These are phyloP conservation scores for Chaetomium fimeti DNA, from an alignment of 495 filamentous ascomycete species.

Conservation along the genomic window DNA sequence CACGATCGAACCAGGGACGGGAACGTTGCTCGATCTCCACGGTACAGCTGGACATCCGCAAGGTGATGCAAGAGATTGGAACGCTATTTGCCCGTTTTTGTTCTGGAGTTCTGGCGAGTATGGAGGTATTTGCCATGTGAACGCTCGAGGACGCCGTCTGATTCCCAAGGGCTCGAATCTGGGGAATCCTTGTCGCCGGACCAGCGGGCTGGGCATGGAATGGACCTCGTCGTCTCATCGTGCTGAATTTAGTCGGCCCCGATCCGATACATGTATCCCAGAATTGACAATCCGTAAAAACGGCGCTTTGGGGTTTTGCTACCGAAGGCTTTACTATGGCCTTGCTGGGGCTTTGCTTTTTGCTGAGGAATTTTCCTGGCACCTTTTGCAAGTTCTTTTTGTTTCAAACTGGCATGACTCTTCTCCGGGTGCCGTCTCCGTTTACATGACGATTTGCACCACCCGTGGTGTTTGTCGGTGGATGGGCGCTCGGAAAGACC, in stretches of 20 bases:
- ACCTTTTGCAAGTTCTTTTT: not conserved
- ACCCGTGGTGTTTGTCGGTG: not conserved
- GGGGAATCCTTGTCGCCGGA: slow-evolving; percentile 25
- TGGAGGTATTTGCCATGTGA: not conserved
- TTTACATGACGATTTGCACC: not conserved
- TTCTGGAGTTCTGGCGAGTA: not conserved
- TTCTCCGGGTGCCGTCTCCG: not conserved
- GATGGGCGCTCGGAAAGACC: not conserved
- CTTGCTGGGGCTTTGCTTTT: not conserved
- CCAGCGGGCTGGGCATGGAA: not conserved
- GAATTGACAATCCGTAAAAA: too few species aligned
- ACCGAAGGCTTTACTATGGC: too few species aligned
- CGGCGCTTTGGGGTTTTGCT: too few species aligned
- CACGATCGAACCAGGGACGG: slow-evolving; percentile 7
- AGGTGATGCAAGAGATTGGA: not conserved
- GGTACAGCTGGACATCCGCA: not conserved
- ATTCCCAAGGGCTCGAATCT: slow-evolving; percentile 13
- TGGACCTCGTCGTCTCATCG: not conserved
- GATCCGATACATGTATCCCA: too few species aligned
- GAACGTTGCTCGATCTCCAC: not conserved
- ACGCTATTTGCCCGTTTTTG: not conserved
- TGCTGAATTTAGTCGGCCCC: too few species aligned
- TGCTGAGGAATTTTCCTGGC: not conserved
- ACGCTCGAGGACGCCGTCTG: not conserved
- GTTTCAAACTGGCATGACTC: not conserved